Evolutionary conservation across 1,284 basidiomycete species (phyloP).

Genomic region (Thecaphora thlaspeos): DNA sequence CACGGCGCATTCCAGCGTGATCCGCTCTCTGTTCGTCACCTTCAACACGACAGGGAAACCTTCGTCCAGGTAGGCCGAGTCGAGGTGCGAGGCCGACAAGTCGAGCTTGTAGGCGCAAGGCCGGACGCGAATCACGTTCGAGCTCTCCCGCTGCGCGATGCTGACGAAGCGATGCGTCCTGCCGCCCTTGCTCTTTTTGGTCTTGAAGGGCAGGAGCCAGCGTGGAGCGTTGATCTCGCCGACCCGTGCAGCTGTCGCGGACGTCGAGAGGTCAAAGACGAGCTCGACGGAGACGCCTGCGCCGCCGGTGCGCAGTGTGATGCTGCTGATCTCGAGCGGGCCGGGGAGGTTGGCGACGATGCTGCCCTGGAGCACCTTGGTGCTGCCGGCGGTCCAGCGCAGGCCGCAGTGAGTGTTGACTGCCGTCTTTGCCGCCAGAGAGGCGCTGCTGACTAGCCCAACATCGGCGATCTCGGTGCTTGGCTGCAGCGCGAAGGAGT

Average conservation of each 20-base stretch:
- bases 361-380: not conserved
- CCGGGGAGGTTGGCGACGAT: not conserved
- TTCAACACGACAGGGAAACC: constrained; percentile 7
- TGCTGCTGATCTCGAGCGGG: not conserved
- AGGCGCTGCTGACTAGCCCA: not conserved
- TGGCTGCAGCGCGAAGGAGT: too few relatives aligned
- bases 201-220: constrained; percentile 8
- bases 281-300: not conserved
- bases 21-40: constrained; percentile 14
- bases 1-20: constrained; percentile 2
- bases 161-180: not conserved
- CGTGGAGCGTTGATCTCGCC: not conserved
- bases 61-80: constrained; percentile 20
- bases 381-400: not conserved
- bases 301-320: not conserved
- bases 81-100: not conserved
- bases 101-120: constrained; percentile 7
- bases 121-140: constrained; percentile 4
- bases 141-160: constrained; percentile 6
- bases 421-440: not conserved
- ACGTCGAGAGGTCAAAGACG: not conserved
- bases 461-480: not conserved
- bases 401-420: not conserved
- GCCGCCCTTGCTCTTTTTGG: too few relatives aligned
- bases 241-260: not conserved